Evolutionary conservation across 2,329 filamentous ascomycete species (phyloP), one percentile per base, ranked within the genome.

Genomic region (Fusarium avenaceum): DNA sequence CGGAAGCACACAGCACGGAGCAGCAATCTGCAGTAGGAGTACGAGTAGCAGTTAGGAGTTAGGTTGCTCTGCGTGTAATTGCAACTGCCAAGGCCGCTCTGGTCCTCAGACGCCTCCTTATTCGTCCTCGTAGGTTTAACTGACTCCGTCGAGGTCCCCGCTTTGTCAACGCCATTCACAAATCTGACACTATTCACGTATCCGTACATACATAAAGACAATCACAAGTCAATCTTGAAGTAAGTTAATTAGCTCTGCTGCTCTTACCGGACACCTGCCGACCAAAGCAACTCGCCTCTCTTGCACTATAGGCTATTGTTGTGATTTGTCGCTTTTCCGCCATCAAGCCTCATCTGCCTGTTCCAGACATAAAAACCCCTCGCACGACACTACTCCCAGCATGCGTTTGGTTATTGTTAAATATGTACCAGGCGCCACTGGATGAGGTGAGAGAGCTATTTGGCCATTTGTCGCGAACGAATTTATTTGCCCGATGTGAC

Each of bases 181-280:
- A 69, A 60, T 63, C 40, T 57, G 65, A 45, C 65, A 63, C 65
- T 67, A 69, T 69, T 67, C 56, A 53, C 46, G 59, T 46, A 43
- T 52, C 35, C 46, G 22, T 56, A 45, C 42, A n/a, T 47, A 54
- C 51, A 54, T 47, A 26, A 38, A 35, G 51, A 64, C 58, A 59
- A 53, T 20, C 26, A 19, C 49, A 59, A 38, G 26, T 61, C 54
- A 67, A 51, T 24, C 24, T 45, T 28, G 3, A 54, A 43, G 45
- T 32, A 40, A 35, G n/a, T n/a, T 50, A 42, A 32, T 19, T 50
- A 50, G 35, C 49, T 33, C 26, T 43, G 19, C n/a, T 51, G 48
- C 43, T 28, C 47, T 33, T 45, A 54, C 35, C 17, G 50, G 30
- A 24, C 22, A 40, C 24, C 61, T 46, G 22, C 49, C 19, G 19